phyloP scores from a whole-genome alignment of 495 filamentous ascomycete genomes.

The Amphirosellinia nigrospora region DNA sequence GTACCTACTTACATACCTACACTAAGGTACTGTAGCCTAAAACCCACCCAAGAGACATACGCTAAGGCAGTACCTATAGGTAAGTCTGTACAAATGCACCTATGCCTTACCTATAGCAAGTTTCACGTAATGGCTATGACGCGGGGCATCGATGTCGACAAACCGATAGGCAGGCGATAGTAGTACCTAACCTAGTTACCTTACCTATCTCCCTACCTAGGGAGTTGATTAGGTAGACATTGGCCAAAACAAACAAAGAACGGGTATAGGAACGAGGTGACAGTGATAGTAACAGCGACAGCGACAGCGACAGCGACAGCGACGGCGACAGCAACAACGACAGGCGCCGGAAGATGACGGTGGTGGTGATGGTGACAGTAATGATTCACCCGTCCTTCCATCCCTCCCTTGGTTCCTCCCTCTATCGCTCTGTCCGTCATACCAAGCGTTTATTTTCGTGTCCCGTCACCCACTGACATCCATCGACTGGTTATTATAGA shows the following conservation, averaged over 20 bases:
- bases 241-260: not conserved
- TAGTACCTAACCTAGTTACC: no score
- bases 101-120: not conserved
- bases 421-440: not conserved
- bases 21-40: not conserved
- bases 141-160: slow-evolving; percentile 11
- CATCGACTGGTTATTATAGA: slow-evolving; percentile 19
- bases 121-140: slow-evolving; percentile 2
- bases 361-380: not conserved
- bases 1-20: no score
- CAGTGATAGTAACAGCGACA: not conserved
- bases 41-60: not conserved
- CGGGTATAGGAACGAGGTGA: not conserved
- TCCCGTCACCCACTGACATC: not conserved
- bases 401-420: not conserved
- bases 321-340: not conserved
- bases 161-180: not conserved
- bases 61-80: not conserved
- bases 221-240: no score
- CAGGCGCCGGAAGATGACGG: no score
- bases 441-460: slow-evolving; percentile 12
- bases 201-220: no score
- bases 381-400: no score
- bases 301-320: not conserved
- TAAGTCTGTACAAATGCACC: no score